Conservation (phyloP, 495 filamentous ascomycete species). For the Aspergillus nidulans region DNA sequence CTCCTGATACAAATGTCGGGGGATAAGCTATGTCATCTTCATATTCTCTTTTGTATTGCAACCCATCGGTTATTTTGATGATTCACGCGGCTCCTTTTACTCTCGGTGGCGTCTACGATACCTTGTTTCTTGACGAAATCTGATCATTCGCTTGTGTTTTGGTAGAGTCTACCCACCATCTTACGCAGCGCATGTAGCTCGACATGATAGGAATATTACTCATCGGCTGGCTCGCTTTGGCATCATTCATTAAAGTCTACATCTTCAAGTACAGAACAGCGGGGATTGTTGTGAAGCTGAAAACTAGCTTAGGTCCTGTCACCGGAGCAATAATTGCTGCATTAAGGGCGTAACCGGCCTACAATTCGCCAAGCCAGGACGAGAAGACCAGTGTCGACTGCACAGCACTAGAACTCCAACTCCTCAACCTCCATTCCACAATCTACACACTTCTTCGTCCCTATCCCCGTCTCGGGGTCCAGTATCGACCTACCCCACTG, state of each 20-base stretch:
- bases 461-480: slow-evolving; percentile 72
- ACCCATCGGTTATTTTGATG: slow-evolving; percentile 2
- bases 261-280: too few species aligned
- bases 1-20: slow-evolving; percentile 14
- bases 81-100: neutral
- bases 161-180: neutral
- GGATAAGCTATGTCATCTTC: neutral
- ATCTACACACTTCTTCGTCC: slow-evolving; percentile 76
- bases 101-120: neutral
- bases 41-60: neutral
- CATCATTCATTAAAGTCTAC: neutral
- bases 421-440: slow-evolving; percentile 99
- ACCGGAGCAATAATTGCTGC: neutral
- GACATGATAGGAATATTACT: neutral
- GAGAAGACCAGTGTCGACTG: too few species aligned
- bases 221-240: neutral
- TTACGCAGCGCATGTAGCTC: neutral
- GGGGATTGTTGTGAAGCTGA: too few species aligned
- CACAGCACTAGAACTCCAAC: slow-evolving; percentile 64
- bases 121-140: neutral
- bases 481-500: slow-evolving; percentile 82
- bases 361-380: too few species aligned
- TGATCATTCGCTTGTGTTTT: neutral
- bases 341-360: too few species aligned
- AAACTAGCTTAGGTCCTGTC: neutral